Percentiles rank a stretch among this genome's conserved stretches.
These are phyloP conservation scores for Pyrus betulifolia DNA, from an alignment of 306 rosid genomes.

Conservation along the genomic window DNA sequence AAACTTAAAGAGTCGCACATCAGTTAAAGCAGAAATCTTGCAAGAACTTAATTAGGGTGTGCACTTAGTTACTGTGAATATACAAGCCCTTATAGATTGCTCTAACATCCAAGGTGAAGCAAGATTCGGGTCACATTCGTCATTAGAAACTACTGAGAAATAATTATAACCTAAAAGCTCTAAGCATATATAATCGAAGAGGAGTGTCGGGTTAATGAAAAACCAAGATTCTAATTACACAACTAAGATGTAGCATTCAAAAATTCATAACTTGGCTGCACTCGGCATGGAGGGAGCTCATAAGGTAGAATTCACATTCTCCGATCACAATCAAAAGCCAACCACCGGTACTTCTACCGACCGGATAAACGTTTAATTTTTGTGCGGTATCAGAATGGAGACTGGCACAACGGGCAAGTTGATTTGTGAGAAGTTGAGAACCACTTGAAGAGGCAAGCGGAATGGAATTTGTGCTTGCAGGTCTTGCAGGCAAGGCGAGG, in stretches of 20 bases:
- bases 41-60: no score
- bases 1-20: no score
- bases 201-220: no score
- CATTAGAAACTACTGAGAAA: background rate
- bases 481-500: slow-evolving; percentile 96
- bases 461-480: slow-evolving; percentile 97
- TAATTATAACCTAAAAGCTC: background rate
- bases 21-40: no score
- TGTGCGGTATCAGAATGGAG: slow-evolving; percentile 53
- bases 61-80: no score
- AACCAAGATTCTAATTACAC: background rate
- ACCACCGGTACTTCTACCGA: no score
- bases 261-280: background rate
- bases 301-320: background rate
- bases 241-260: background rate
- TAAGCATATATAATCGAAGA: background rate
- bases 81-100: background rate
- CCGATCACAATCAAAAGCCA: no score
- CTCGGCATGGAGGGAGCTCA: background rate
- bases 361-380: no score
- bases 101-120: background rate
- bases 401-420: slow-evolving; percentile 89
- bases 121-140: background rate
- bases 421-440: slow-evolving; percentile 97
- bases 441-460: slow-evolving; percentile 92